A percentile compares a stretch with the other conserved stretches of the same genome.
Conservation (phyloP, 2,329 filamentous ascomycete species). For the Aureobasidium leucospermi region DNA sequence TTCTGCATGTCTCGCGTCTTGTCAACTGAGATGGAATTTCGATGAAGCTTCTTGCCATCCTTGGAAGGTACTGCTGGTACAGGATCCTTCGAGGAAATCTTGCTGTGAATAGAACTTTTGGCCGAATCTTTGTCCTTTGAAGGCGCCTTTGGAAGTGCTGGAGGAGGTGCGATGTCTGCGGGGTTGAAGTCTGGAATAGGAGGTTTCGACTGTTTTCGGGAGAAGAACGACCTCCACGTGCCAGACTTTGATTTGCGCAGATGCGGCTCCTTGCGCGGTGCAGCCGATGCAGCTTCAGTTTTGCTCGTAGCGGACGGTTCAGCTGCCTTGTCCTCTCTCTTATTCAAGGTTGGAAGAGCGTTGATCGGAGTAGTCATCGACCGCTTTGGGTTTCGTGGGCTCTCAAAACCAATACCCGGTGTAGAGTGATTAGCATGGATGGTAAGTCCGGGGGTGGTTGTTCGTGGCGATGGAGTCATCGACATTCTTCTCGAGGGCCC, state of each 20-base stretch:
- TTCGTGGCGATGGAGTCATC: constrained; percentile 1
- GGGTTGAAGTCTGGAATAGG: constrained; percentile 9
- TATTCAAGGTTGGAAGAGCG: not conserved
- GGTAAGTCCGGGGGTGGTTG: not conserved
- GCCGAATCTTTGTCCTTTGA: not conserved
- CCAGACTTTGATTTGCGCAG: constrained; percentile 14
- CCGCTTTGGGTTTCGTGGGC: not conserved
- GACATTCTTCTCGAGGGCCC: not conserved
- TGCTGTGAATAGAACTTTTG: not conserved
- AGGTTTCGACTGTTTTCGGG: constrained; percentile 8
- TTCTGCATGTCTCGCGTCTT: constrained; percentile 1
- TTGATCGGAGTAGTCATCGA: constrained; percentile 7
- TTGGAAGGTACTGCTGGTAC: not conserved
- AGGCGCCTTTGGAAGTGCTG: not conserved
- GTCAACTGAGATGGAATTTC: not conserved
- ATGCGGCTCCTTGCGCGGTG: not conserved
- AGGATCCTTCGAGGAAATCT: not conserved
- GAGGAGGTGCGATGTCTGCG: not conserved
- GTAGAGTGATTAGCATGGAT: constrained; percentile 7
- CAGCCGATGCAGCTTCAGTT: not conserved
- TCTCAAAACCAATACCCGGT: not conserved
- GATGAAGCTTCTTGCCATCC: not conserved
- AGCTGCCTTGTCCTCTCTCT: not conserved
- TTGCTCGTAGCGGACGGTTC: not conserved
- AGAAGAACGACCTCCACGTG: constrained; percentile 14